Conservation (phyloP, 1,284 basidiomycete species). For the Papiliotrema terrestris region DNA sequence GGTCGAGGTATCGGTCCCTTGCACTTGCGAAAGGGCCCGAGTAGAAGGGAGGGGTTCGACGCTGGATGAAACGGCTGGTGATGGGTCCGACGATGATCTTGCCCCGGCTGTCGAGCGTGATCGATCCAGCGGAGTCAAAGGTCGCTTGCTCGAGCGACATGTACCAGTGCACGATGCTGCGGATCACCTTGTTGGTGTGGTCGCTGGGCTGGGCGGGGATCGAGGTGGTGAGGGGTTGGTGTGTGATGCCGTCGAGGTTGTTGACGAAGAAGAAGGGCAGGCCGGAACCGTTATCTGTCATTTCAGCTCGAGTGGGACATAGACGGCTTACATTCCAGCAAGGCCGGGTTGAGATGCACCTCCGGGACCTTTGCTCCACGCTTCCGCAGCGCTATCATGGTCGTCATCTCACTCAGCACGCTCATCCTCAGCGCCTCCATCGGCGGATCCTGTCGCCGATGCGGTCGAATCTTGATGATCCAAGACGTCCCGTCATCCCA, state of each 20-base stretch:
- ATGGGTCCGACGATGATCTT: neutral
- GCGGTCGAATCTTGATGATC: too few relatives aligned
- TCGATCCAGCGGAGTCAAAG: conserved; percentile 2
- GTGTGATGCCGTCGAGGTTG: neutral
- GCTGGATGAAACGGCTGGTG: neutral
- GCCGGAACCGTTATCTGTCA: neutral
- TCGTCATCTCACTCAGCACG: conserved; percentile 3
- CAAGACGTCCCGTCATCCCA: neutral
- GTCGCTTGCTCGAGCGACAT: neutral
- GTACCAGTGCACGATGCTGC: neutral
- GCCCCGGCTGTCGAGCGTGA: neutral
- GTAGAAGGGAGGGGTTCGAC: neutral
- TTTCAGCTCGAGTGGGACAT: neutral
- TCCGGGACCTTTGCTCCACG: conserved; percentile 2
- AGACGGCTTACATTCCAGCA: neutral
- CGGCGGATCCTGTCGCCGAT: too few relatives aligned
- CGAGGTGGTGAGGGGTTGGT: neutral
- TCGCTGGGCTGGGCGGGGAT: neutral
- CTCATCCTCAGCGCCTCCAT: neutral
- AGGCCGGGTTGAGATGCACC: neutral
- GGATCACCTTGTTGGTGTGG: neutral
- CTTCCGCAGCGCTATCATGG: neutral
- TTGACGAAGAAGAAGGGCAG: neutral
- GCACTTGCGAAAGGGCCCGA: neutral
- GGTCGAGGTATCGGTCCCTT: neutral